Conservation (phyloP, 2,329 filamentous ascomycete genomes). For the Colletotrichum destructivum region DNA sequence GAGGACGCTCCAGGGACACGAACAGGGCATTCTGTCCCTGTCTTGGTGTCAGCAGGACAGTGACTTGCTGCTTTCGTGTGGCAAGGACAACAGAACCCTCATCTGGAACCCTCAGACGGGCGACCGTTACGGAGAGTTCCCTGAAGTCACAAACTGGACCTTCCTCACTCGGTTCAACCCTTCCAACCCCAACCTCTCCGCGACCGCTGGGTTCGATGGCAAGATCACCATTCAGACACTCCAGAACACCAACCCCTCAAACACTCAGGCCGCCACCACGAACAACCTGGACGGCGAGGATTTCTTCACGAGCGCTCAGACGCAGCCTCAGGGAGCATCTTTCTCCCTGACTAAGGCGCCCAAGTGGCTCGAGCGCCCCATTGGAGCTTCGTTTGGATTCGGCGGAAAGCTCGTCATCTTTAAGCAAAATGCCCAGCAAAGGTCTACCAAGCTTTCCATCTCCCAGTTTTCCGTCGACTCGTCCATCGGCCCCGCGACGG, state of each 20-base stretch:
- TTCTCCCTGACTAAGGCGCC: conserved; percentile 91
- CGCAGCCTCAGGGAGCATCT: conserved; percentile 89
- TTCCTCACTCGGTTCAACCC: conserved; percentile 97
- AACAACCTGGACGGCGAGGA: conserved; percentile 89
- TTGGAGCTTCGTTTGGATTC: conserved; percentile 93
- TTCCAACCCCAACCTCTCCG: conserved; percentile 90
- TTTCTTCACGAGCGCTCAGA: conserved; percentile 95
- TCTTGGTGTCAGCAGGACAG: conserved; percentile 96
- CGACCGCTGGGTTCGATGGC: conserved; percentile 96
- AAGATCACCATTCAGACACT: conserved; percentile 95
- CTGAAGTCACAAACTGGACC: conserved; percentile 99
- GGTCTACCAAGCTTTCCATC: conserved; percentile 84
- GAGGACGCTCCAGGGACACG: conserved; percentile 89
- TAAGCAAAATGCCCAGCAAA: conserved; percentile 69
- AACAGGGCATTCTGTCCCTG: conserved; percentile 91
- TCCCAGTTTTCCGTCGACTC: conserved; percentile 92
- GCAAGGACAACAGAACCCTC: conserved; percentile 96
- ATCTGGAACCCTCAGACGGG: conserved; percentile 97
- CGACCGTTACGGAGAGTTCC: conserved; percentile 90
- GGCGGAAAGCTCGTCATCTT: conserved; percentile 92
- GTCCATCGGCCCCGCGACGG: conserved; percentile 85
- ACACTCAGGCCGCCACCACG: conserved; percentile 77
- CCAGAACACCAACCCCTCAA: conserved; percentile 89
- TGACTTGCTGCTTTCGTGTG: conserved; percentile 90
- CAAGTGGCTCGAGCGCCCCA: conserved; percentile 89